Evolutionary conservation across 78 protist species (phyloP), one percentile per base, ranked within the genome.

Genomic region (Polysphondylium violaceum): DNA sequence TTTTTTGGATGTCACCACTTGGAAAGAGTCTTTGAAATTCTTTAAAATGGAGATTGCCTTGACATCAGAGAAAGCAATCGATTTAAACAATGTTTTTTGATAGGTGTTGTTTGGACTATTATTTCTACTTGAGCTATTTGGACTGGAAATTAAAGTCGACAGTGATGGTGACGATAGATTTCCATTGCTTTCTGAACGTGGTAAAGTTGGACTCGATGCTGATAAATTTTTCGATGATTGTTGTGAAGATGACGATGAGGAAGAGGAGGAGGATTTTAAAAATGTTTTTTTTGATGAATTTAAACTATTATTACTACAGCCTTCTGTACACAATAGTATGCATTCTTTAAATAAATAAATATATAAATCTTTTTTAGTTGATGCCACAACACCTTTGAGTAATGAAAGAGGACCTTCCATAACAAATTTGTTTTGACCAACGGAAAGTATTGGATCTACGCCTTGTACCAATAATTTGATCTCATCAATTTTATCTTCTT

Each of bases 11-110:
- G 91, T 59, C 2, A 83, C 91, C 3, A 83, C 79, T 83, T 83
- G 91, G 91, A 83, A 83, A 27, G 91, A 55, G 33, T 83, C 79
- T 58, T 83, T 67, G 31, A 83, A 69, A 44, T 83, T 83, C 33
- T 83, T 83, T 68, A 69, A 41, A 4, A 61, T 43, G 17, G 79
- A 69, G 21, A 83, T 51, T 14, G 91, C 73, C 44, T 83, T 83
- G 2, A 83, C 53, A 47, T 83, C 91, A 11, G 91, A 71, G 61
- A 83, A 83, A 11, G 35, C n/a, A 31, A 83, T 83, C 8, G 40
- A 58, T 23, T 83, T 83, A 43, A 83, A 83, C 19, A 83, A 17
- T 56, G 76, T 47, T 44, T 61, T 83, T 36, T 51, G 56, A 12
- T 36, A 50, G 33, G 21, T 50, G 6, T n/a, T 51, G 33, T 56